These are phyloP conservation scores for Ramaria sp. DNA, from an alignment of 768 basidiomycete species.

Conservation along the genomic window DNA sequence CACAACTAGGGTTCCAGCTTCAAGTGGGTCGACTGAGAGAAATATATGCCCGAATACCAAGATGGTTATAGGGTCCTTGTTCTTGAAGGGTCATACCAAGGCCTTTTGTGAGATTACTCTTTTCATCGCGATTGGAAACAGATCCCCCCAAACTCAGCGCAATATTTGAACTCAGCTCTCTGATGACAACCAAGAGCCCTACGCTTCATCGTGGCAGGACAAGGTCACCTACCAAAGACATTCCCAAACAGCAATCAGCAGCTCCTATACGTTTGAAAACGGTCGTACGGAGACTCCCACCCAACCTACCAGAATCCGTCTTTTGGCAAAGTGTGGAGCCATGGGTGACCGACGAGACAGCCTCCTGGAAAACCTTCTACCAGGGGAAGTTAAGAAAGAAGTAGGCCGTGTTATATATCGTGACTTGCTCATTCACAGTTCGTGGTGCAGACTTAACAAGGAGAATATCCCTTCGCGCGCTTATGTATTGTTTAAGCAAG, in stretches of 20 bases:
- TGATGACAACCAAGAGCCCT: neutral
- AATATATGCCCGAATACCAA: too few relatives aligned
- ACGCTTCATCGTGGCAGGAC: neutral
- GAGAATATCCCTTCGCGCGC: constrained; percentile 83
- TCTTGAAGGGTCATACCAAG: too few relatives aligned
- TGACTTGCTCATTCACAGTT: neutral
- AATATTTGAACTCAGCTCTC: too few relatives aligned
- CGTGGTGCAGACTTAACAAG: constrained; percentile 53
- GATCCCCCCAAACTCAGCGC: too few relatives aligned
- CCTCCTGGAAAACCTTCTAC: constrained; percentile 54
- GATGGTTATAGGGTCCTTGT: too few relatives aligned
- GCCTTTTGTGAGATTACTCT: too few relatives aligned
- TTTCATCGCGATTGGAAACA: too few relatives aligned
- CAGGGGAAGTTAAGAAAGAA: constrained; percentile 62
- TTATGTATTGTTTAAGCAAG: constrained; percentile 80
- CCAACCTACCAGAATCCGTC: constrained; percentile 82
- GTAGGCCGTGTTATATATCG: constrained; percentile 26
- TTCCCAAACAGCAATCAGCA: constrained; percentile 4
- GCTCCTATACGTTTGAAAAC: constrained; percentile 46
- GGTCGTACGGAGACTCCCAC: constrained; percentile 78
- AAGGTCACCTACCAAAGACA: neutral
- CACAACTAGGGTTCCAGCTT: too few relatives aligned
- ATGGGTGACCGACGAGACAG: constrained; percentile 74
- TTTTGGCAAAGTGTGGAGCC: constrained; percentile 87
- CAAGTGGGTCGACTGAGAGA: too few relatives aligned